A percentile compares a stretch with the other conserved stretches of the same genome.
Conservation (phyloP, 306 rosid genomes). For the Sphenostylis stenocarpa region DNA sequence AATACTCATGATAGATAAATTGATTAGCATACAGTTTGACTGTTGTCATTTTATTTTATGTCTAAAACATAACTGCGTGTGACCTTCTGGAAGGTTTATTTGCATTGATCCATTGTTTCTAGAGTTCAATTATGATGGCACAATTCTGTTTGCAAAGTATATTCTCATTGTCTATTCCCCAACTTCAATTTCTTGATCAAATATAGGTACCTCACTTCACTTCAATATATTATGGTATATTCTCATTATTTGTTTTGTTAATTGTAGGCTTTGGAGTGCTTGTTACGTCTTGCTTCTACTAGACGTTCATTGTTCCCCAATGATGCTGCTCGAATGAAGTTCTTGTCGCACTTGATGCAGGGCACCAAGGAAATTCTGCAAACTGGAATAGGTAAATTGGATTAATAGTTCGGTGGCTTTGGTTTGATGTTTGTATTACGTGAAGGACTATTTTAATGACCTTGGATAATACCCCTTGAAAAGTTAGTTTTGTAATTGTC, state of each 20-base stretch:
- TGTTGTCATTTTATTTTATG: neutral
- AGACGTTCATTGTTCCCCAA: constrained; percentile 47
- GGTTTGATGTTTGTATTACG: neutral
- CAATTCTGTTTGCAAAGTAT: neutral
- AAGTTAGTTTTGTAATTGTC: neutral
- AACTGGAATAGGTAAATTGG: constrained; percentile 42
- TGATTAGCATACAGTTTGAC: neutral
- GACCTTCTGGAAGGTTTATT: neutral
- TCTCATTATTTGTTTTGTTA: neutral
- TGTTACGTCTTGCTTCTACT: constrained; percentile 50
- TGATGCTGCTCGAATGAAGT: constrained; percentile 45
- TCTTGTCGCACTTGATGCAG: constrained; percentile 48
- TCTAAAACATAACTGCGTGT: neutral
- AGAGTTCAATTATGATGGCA: neutral
- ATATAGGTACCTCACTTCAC: neutral
- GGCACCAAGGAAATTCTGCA: constrained; percentile 54
- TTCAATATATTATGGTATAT: neutral
- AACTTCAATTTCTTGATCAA: neutral
- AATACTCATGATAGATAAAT: too few species aligned
- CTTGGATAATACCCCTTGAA: neutral
- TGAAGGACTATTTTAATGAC: neutral
- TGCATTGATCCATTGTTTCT: neutral
- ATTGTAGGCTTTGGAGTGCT: constrained; percentile 53
- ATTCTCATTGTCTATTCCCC: neutral
- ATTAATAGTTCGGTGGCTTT: neutral